A percentile compares a stretch with the other conserved stretches of the same genome.
phyloP scores from a whole-genome alignment of 352 stramenopile genomes.

The Globisporangium echinulatum region DNA sequence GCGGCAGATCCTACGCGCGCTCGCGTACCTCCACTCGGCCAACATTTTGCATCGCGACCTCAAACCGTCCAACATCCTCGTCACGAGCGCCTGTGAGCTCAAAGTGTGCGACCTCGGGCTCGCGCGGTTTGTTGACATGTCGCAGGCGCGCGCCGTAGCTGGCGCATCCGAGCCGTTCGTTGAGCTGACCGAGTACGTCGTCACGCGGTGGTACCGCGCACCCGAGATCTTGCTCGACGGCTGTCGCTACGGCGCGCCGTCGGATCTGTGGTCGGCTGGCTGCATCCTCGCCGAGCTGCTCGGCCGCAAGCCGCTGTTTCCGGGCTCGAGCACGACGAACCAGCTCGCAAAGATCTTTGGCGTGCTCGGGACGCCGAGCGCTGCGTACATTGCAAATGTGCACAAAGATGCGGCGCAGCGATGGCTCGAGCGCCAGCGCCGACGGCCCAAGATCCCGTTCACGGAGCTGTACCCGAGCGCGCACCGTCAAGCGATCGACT shows the following conservation, averaged over 20 bases:
- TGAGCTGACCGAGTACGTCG: slow-evolving; percentile 87
- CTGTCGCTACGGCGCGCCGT: slow-evolving; percentile 66
- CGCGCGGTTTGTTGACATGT: slow-evolving; percentile 68
- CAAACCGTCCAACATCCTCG: slow-evolving; percentile 94
- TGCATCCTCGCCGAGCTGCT: slow-evolving; percentile 97
- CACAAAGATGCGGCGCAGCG: slow-evolving; percentile 67
- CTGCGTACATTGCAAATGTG: slow-evolving; percentile 50
- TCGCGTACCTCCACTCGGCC: slow-evolving; percentile 97
- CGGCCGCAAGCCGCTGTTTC: slow-evolving; percentile 93
- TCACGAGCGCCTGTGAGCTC: slow-evolving; percentile 95
- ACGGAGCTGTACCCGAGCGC: slow-evolving; percentile 71
- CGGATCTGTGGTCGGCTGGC: slow-evolving; percentile 85
- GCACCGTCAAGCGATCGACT: slow-evolving; percentile 57
- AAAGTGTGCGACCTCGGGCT: slow-evolving; percentile 96
- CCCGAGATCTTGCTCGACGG: slow-evolving; percentile 89
- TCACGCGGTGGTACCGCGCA: slow-evolving; percentile 89
- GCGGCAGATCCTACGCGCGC: slow-evolving; percentile 93
- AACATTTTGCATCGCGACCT: slow-evolving; percentile 96
- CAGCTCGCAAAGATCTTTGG: slow-evolving; percentile 96
- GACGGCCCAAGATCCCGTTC: slow-evolving; percentile 52
- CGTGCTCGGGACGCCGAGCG: slow-evolving; percentile 86
- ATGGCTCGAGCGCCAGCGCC: slow-evolving; percentile 60
- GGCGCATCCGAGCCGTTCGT: slow-evolving; percentile 30
- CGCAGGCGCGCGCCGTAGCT: slow-evolving; percentile 12
- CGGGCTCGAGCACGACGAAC: slow-evolving; percentile 93